A percentile compares a stretch with the other conserved stretches of the same genome.
Evolutionary conservation across 2,329 filamentous ascomycete genomes (phyloP).

Genomic region (Fonsecaea monophora): DNA sequence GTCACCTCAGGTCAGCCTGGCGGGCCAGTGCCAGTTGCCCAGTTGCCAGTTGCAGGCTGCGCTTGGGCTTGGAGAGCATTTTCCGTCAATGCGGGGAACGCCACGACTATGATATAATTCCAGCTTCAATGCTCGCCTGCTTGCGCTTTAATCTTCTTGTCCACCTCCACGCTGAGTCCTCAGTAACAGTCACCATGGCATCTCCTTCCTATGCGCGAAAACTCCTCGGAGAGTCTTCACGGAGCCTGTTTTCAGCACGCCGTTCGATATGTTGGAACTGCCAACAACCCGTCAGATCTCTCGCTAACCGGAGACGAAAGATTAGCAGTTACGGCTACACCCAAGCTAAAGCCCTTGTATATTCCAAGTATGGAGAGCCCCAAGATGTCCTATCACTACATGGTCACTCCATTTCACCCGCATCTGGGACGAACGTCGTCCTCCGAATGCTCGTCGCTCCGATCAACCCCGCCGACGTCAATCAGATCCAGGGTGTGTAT

Average conservation of each 20-base stretch:
- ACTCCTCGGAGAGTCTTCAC: slow-evolving; percentile 12
- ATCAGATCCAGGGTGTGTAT: slow-evolving; percentile 97
- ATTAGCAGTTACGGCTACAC: slow-evolving; percentile 59
- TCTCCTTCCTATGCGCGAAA: neutral
- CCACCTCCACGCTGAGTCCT: neutral
- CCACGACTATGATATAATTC: neutral
- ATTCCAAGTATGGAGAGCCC: slow-evolving; percentile 57
- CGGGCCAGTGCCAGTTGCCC: neutral
- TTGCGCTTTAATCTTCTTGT: neutral
- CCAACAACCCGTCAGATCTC: neutral
- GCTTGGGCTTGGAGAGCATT: slow-evolving; percentile 4
- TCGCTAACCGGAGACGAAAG: slow-evolving; percentile 42
- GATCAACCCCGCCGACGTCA: slow-evolving; percentile 97
- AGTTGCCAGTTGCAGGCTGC: neutral
- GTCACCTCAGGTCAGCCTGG: neutral
- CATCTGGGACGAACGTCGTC: slow-evolving; percentile 69
- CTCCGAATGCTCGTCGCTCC: slow-evolving; percentile 88
- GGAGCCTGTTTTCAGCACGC: slow-evolving; percentile 12
- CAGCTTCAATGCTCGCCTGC: neutral
- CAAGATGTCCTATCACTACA: slow-evolving; percentile 58
- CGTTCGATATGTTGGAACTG: slow-evolving; percentile 17
- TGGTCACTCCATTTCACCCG: slow-evolving; percentile 57
- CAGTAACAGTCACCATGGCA: neutral
- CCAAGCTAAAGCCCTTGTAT: slow-evolving; percentile 57
- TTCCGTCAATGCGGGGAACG: neutral